Evolutionary conservation across 2,329 filamentous ascomycete species (phyloP), one percentile per base, ranked within the genome.

Genomic region (Aschersonia sp.): DNA sequence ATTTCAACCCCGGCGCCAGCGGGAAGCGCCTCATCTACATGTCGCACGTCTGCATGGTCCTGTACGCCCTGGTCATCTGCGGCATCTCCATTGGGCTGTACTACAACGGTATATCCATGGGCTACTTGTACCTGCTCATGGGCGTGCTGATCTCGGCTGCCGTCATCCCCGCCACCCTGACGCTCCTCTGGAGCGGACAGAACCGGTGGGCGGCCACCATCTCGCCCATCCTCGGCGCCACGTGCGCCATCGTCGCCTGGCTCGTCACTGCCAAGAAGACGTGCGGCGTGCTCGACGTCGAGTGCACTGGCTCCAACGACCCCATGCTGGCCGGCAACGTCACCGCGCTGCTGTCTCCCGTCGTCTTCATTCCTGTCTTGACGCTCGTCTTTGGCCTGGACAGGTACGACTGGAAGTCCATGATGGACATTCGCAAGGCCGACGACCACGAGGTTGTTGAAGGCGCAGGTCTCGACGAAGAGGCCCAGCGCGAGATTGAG

Each of bases 251-350:
- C 11, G 78, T 81, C 47, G 82, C 82, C 14, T 89, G 85, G 85
- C 73, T 88, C 4, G 83, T 87, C 3, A 87, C 83, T 0, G 75
- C 83, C 1, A 79, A 81, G 58, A 79, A 76, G 55, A 63, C 85
- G 57, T 85, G 79, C 56, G 84, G 83, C 22, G 65, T 67, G 2
- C 73, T 95, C 30, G 77, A 73, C 43, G 84, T 95, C 41, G 72
- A 67, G 0, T 85, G 83, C 55, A 90, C 87, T 0, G 89, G 89
- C 2, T 76, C 80, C 39, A 94, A 94, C 65, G 78, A 85, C 53
- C 85, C 87, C 10, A 94, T 94, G 87, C 68, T 94, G 29, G 87
- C 84, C 1, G 87, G 87, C 33, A 94, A 94, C 55, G 85, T 94
- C 4, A 79, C 82, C 1, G 86, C 87, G 0, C 74, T 95, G 1